phyloP scores from a whole-genome alignment of 345 rosid species.

The Euphorbia lathyris region DNA sequence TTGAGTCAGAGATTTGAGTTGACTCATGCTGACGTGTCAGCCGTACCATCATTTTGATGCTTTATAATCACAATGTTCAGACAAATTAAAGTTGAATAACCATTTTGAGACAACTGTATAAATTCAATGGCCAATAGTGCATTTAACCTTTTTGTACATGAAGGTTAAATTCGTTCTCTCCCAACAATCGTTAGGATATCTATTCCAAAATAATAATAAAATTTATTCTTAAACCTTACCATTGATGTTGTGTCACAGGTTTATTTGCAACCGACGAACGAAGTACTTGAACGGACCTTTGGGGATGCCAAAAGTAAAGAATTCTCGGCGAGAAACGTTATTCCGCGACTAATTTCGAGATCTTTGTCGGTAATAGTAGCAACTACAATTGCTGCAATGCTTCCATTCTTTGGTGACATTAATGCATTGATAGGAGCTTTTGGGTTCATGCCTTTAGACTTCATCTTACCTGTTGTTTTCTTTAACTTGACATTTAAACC shows the following conservation, averaged over 20 bases:
- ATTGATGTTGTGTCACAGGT: slow-evolving; percentile 38
- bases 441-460: slow-evolving; percentile 83
- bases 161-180: too few species aligned
- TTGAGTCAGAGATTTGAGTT: too few species aligned
- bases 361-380: slow-evolving; percentile 56
- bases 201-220: too few species aligned
- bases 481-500: slow-evolving; percentile 81
- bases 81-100: too few species aligned
- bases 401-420: slow-evolving; percentile 81
- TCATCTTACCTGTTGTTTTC: slow-evolving; percentile 65
- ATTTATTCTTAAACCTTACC: too few species aligned
- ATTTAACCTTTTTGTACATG: too few species aligned
- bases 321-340: slow-evolving; percentile 56
- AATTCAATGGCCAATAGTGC: too few species aligned
- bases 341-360: slow-evolving; percentile 54
- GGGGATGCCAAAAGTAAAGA: slow-evolving; percentile 52
- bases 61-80: too few species aligned
- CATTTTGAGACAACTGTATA: too few species aligned
- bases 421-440: slow-evolving; percentile 72
- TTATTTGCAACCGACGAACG: slow-evolving; percentile 85
- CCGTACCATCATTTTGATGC: too few species aligned
- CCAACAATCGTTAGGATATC: too few species aligned
- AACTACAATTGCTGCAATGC: slow-evolving; percentile 67
- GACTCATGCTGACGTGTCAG: too few species aligned
- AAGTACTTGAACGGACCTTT: slow-evolving; percentile 50